phyloP scores from a whole-genome alignment of 129 eudicot species.

The Escallonia herrerae region DNA sequence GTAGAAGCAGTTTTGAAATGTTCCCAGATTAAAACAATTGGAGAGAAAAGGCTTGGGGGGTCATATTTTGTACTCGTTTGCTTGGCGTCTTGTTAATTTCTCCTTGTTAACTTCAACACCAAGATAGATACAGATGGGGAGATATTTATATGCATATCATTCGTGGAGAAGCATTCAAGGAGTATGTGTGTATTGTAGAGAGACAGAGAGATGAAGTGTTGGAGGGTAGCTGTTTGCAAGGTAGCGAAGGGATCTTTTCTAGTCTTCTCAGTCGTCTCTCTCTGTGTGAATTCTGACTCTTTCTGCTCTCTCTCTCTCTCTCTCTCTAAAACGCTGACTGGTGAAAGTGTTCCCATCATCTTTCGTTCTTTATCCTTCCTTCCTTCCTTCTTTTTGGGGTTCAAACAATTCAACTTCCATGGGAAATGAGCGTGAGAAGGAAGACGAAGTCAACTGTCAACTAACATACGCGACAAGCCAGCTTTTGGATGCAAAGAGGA shows the following conservation, averaged over 20 bases:
- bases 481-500: no score
- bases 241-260: no score
- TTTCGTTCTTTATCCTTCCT: neutral
- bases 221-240: no score
- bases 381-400: neutral
- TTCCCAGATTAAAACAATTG: neutral
- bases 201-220: no score
- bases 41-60: slow-evolving; percentile 12
- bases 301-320: no score
- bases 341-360: neutral
- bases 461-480: no score
- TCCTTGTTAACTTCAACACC: slow-evolving; percentile 2
- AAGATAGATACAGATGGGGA: neutral
- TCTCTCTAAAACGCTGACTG: neutral
- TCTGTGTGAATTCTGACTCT: no score
- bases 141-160: neutral
- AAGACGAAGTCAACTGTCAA: no score
- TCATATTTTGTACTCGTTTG: slow-evolving; percentile 5
- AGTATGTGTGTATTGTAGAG: neutral
- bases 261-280: no score
- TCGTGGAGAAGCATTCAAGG: neutral
- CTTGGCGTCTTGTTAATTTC: slow-evolving; percentile 1
- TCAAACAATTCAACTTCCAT: neutral
- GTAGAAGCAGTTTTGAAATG: no score
- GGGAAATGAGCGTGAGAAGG: no score